Evolutionary conservation across 192 early-diverging fungal species (phyloP), one percentile per base, ranked within the genome.

Genomic region (Umbelopsis sp.): DNA sequence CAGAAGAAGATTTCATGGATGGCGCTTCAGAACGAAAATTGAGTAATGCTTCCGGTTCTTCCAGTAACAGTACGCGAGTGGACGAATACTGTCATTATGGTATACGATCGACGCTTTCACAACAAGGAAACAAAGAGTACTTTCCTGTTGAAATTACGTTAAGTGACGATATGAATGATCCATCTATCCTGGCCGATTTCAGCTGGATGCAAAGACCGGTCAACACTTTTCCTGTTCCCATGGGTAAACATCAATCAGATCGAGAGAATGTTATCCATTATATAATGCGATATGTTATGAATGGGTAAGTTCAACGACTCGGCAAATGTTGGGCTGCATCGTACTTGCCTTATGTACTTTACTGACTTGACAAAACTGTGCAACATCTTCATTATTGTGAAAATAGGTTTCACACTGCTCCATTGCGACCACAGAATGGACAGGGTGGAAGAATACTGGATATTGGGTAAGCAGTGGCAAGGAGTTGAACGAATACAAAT

Each of bases 241-340:
- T 30, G 9, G 55, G 55, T 1, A 61, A 61, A 25, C 55, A 35
- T 23, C 55, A 61, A 25, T 37, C 55, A 13, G 13, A 35, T 15
- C 37, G 25, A 37, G 55, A 61, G 2, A 61, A 61, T 35, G 25
- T 61, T 6, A 37, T 61, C 13, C 55, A 61, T 35, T 61, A 61
- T 30, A 35, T 61, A 16, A 61, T 61, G 55, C 55, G 55, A 61
- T 61, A 61, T 61, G 30, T 61, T 4, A 61, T 61, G 55, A 61
- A 61, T 16, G 55, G 55, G 55, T 61, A 61, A 8, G 27, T 61
- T 18, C 1, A 61, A 55, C 25, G 25, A 3, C 23, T 15, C 25
- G 0, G 27, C 30, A 61, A 61, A 37, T 61, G 7, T 13, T 25
- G 9, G 9, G 1, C 8, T 41, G 37, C 10, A 35, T 35, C 27